A percentile compares a stretch with the other conserved stretches of the same genome.
Conservation (phyloP, 2,329 filamentous ascomycete species). For the Cladosporium sp. region DNA sequence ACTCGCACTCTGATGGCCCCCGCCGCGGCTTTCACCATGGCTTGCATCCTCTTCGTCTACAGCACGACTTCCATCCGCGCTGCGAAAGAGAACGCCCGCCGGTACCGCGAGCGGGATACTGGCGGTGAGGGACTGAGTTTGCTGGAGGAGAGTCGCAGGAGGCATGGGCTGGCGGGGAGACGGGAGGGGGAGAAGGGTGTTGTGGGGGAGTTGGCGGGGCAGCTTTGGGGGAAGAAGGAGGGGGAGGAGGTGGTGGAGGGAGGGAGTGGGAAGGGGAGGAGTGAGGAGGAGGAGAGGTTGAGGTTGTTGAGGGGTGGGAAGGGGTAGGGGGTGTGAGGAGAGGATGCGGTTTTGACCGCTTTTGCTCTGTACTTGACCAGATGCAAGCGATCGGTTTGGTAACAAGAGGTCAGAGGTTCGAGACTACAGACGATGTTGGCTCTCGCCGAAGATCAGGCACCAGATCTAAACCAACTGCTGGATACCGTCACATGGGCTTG, state of each 20-base stretch:
- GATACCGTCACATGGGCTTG: not conserved
- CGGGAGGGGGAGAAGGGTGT: conserved; percentile 41
- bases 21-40: conserved; percentile 65
- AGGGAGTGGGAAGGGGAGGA: conserved; percentile 35
- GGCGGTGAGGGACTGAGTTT: conserved; percentile 54
- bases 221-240: conserved; percentile 23
- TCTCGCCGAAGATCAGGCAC: not conserved
- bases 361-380: not conserved
- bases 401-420: not conserved
- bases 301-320: conserved; percentile 41
- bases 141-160: conserved; percentile 56
- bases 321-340: not conserved
- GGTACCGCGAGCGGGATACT: conserved; percentile 59
- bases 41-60: conserved; percentile 62
- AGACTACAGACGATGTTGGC: not conserved
- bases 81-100: conserved; percentile 66
- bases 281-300: conserved; percentile 42
- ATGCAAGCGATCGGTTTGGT: not conserved
- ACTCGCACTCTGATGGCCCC: conserved; percentile 57
- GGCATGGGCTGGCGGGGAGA: conserved; percentile 54
- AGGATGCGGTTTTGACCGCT: not conserved
- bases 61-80: conserved; percentile 65
- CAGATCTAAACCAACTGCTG: not conserved
- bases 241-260: conserved; percentile 31
- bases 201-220: conserved; percentile 37